These are phyloP conservation scores for Diaporthe helianthi DNA, from an alignment of 2,329 filamentous ascomycete genomes.

Conservation along the genomic window DNA sequence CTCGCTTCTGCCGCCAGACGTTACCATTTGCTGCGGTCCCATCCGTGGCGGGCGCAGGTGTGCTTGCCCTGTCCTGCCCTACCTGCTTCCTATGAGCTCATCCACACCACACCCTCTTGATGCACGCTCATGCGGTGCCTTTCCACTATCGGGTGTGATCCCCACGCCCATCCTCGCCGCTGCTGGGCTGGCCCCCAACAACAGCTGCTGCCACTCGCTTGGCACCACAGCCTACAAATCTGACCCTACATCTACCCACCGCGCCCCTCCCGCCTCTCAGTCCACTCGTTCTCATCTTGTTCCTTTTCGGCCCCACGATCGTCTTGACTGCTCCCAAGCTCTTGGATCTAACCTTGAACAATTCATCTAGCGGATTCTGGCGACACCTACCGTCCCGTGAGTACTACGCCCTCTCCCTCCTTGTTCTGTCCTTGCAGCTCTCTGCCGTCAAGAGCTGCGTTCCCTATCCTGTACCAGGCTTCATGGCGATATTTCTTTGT, in stretches of 20 bases:
- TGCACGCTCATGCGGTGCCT: conserved; percentile 29
- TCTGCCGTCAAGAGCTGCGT: too few species aligned
- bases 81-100: conserved; percentile 19
- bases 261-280: conserved; percentile 26
- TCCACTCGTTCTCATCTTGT: conserved; percentile 22
- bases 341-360: conserved; percentile 49
- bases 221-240: conserved; percentile 35
- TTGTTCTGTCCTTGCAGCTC: not conserved
- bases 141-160: conserved; percentile 32
- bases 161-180: conserved; percentile 27
- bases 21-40: conserved; percentile 18
- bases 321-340: conserved; percentile 10
- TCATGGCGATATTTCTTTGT: not conserved
- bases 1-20: conserved; percentile 10
- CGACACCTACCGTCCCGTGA: conserved; percentile 68
- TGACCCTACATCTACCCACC: conserved; percentile 30
- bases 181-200: conserved; percentile 17
- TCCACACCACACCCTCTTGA: conserved; percentile 25
- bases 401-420: conserved; percentile 41
- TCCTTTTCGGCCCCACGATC: conserved; percentile 12
- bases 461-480: not conserved
- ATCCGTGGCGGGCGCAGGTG: conserved; percentile 23
- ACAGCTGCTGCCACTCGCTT: conserved; percentile 19
- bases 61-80: conserved; percentile 11
- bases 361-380: conserved; percentile 61